Base-by-base conservation (phyloP, 768 basidiomycete species). In the Hypsizygus marmoreus region DNA sequence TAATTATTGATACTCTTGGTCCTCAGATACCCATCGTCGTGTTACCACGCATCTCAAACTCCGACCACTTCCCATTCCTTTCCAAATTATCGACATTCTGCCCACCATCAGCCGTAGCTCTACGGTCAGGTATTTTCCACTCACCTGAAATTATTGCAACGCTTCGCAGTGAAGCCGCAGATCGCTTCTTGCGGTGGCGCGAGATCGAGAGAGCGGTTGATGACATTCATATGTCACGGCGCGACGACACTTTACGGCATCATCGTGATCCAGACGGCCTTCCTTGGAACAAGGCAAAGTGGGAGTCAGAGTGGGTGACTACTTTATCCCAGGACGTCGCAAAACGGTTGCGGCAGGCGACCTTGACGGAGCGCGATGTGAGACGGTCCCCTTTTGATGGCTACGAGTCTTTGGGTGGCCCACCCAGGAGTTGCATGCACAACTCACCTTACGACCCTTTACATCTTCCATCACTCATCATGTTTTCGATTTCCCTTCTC, bases 181-280 rank as follows among this genome's bases (percentile, higher is more conserved):
- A 86, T 46, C 76, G 86, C 14, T 88, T 87, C 62, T 61, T 87
- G 45, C 76, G 78, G 23, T 88, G 86, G 86, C 70, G 84, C 24
- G 86, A 87, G 59, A 77, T 88, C 20, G 81, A 86, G 50, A 71
- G 75, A 14, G 77, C 76, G 9, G 76, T 79, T 5, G 71, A 73
- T 47, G 65, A 65, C 26, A 69, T 82, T 30, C 67, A 66, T 26
- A 57, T 51, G 40, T 53, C 49, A 3, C 62, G 56, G 43, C 63
- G 65, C 12, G 43, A 55, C 51, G 41, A 60, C 48, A 59, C 60
- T 42, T 44, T 24, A 19, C 29, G 43, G 16, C 38, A 44, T 32
- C 54, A 54, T 43, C 47, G 50, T 12, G 43, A 49, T 28, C 33
- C 50, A 2, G 45, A 50, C n/a, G 52, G 46, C 7, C 45, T 54